Evolutionary conservation across 345 rosid genomes (phyloP).

Genomic region (Pseudoturritis turrita): DNA sequence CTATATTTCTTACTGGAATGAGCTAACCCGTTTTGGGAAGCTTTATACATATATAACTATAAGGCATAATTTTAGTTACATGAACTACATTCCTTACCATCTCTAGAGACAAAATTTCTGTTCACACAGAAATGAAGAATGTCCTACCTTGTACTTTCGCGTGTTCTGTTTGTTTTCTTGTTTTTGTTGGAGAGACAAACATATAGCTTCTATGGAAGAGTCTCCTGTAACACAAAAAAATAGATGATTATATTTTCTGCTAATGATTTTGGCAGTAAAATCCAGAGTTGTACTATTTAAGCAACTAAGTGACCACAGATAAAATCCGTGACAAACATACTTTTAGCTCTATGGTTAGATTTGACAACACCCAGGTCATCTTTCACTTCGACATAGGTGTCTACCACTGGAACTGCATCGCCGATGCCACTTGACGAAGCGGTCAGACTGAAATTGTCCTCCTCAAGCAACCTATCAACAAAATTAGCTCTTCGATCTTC

Average conservation of each 20-base stretch:
- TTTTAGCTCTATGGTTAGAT: conserved; percentile 34
- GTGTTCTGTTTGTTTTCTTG: conserved; percentile 51
- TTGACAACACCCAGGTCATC: conserved; percentile 27
- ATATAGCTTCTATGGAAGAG: conserved; percentile 44
- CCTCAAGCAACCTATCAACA: conserved; percentile 61
- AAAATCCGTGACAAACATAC: conserved; percentile 35
- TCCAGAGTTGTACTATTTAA: neutral
- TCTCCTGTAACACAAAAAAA: conserved; percentile 33
- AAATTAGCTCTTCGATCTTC: conserved; percentile 72
- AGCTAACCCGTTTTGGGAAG: neutral
- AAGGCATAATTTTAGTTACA: neutral
- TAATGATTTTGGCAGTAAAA: conserved; percentile 1
- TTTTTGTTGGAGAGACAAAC: conserved; percentile 54
- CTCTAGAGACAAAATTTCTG: neutral
- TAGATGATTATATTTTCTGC: neutral
- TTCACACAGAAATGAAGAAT: conserved; percentile 7
- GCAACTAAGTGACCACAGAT: conserved; percentile 5
- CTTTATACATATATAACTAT: neutral
- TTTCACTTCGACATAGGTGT: conserved; percentile 31
- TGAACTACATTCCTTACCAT: neutral
- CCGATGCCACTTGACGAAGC: conserved; percentile 14
- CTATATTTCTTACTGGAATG: neutral
- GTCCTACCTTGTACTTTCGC: conserved; percentile 61
- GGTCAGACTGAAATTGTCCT: conserved; percentile 37
- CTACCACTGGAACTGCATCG: conserved; percentile 32